Base-by-base conservation (phyloP, 192 early-diverging fungal genomes). In the Podila epigama region DNA sequence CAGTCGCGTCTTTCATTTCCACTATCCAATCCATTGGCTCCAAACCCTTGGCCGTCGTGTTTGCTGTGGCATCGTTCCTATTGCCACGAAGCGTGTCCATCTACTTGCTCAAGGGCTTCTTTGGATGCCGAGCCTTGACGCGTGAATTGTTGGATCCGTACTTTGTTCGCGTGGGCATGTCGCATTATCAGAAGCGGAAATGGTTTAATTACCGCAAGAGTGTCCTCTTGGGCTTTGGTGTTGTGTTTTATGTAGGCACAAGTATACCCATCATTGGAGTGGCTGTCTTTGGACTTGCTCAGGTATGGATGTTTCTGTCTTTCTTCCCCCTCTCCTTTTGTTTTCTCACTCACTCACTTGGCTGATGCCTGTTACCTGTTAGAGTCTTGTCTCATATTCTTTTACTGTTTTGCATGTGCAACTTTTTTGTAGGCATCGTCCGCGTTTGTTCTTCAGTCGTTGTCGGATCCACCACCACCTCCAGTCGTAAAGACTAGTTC, bases 131-230 rank as follows among this genome's bases (percentile, higher is more conserved):
- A 33, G 64, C 81, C 2, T 60, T 89, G 41, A 88, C 81, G 53
- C 81, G 88, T 18, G 88, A 89, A 71, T 62, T 89, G 18, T 42
- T 89, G 36, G 88, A 88, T 37, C 88, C 88, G n/a, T 89, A 88
- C 70, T 89, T 89, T 73, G 75, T 79, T 29, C 58, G 87, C 22
- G 67, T 87, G 55, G 62, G 72, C 1, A 80, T 88, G 78, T 69
- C 58, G 16, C 69, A 79, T 59, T 71, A 77, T 34, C 79, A 80
- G 39, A 85, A 81, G 56, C 79, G 79, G 22, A 70, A 82, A 53
- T 89, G 88, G 88, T 89, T 87, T 68, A 75, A 63, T 39, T 80
- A 81, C 33, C 68, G 87, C 22, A 82, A 85, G 72, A 86, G 83
- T 58, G 79, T 83, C 13, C 63, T 89, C 16, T 82, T 89, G 60